Conservation (phyloP, 176 grass and related monocot genomes). For the Triticum dicoccoides region DNA sequence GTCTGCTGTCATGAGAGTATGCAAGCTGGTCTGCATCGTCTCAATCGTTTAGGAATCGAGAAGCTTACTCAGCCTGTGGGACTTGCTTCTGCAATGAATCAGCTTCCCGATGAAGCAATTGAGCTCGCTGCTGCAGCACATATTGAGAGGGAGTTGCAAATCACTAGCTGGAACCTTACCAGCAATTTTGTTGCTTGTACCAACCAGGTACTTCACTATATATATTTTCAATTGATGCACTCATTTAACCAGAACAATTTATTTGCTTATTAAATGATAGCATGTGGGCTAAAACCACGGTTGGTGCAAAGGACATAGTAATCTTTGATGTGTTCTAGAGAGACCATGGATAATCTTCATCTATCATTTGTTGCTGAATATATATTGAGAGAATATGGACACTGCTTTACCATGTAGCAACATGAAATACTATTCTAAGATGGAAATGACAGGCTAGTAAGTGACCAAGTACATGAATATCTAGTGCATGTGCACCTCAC, state of each 20-base stretch:
- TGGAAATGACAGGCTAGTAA: not conserved
- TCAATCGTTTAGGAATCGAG: slow-evolving; percentile 80
- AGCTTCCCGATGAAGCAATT: slow-evolving; percentile 93
- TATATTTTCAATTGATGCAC: slow-evolving; percentile 35
- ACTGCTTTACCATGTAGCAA: slow-evolving; percentile 10
- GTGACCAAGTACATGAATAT: not conserved
- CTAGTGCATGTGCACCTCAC: too few relatives aligned
- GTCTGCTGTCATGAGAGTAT: slow-evolving; percentile 95
- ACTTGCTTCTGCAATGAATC: slow-evolving; percentile 90
- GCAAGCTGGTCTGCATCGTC: slow-evolving; percentile 84
- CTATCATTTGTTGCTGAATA: slow-evolving; percentile 2
- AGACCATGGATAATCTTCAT: not conserved
- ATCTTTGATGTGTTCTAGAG: not conserved
- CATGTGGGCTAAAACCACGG: not conserved
- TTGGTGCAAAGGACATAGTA: not conserved
- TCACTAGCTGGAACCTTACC: slow-evolving; percentile 91
- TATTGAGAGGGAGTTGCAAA: slow-evolving; percentile 95
- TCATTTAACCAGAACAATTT: slow-evolving; percentile 34
- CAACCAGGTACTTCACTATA: slow-evolving; percentile 59
- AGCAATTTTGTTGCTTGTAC: slow-evolving; percentile 96
- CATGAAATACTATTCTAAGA: not conserved
- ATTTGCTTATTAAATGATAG: not conserved
- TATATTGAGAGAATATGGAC: not conserved
- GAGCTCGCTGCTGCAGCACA: slow-evolving; percentile 83
- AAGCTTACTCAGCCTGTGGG: slow-evolving; percentile 70